Evolutionary conservation across 208 protist genomes (phyloP).

Genomic region (Leishmania braziliensis): DNA sequence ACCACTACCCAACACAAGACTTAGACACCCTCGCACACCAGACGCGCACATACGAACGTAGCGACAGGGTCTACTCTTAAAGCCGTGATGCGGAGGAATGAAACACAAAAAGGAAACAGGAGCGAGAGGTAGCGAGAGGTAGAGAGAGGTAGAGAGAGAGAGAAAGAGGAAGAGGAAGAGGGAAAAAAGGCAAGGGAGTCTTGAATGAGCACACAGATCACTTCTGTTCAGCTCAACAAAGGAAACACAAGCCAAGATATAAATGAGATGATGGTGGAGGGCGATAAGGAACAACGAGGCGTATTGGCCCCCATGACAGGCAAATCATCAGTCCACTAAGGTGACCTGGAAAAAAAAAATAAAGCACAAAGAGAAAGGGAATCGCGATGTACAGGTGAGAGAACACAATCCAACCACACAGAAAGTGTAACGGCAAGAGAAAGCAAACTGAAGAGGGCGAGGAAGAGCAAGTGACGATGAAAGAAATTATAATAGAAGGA

Average conservation of each 20-base stretch:
- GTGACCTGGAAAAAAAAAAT: background rate
- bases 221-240: no score
- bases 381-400: no score
- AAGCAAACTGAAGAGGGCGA: background rate
- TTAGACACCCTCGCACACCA: background rate
- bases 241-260: no score
- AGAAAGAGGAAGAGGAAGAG: background rate
- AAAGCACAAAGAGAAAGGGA: background rate
- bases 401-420: background rate
- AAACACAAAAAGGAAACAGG: background rate
- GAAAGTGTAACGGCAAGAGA: background rate
- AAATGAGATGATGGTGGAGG: no score
- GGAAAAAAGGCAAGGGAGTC: background rate
- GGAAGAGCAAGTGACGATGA: background rate
- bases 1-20: background rate
- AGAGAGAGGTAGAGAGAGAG: constrained; percentile 5
- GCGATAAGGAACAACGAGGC: constrained; percentile 5
- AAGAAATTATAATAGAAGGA: background rate
- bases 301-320: background rate
- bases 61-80: background rate
- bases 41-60: background rate
- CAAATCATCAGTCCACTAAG: background rate
- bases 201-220: background rate
- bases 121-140: background rate
- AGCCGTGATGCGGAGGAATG: constrained; percentile 13